Base-by-base conservation (phyloP, 164 flowering plant genomes). In the Stephania yunnanensis region DNA sequence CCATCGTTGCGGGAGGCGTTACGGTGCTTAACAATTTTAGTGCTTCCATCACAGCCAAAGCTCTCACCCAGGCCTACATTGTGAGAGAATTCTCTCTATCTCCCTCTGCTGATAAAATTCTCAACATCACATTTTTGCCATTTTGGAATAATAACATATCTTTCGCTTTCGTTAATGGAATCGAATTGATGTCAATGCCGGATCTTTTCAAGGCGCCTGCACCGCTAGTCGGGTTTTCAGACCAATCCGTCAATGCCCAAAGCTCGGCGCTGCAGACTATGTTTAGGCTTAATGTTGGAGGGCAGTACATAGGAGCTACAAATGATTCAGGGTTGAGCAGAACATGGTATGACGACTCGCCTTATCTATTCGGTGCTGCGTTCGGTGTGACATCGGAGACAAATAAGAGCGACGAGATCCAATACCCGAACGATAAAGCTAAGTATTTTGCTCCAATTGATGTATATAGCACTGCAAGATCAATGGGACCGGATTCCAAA, bases 291-390 rank as follows among this genome's bases (percentile, higher is more conserved):
- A 94, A 94, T 76, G 93, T 91, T 15, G 97, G 92, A 0, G 98
- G 98, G 7, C 86, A 88, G 52, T 90, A 77, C 55, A 89, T 94
- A 45, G 55, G 91, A 17, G 80, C 97, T 0, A 77, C 31, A 1
- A 86, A 91, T 29, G 97, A 94, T 72, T 84, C 97, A 0, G 87
- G 88, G 8, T 84, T 87, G 7, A 73, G 75, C 70, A 63, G 97
- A 71, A 83, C 84, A 30, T 92, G 97, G 97, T 91, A 89, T 69
- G 93, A 88, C 46, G 97, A 92, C 69, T 73, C 89, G 1, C 87
- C 93, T 8, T 92, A 91, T 72, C 5, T 92, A 1, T 87, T 58
- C 46, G 90, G 91, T 4, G 88, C 89, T 2, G 85, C 75, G 2
- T 6, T 69, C 22, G 95, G 94, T 0, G 87, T 88, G 45, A 86